Percentiles rank a stretch among this genome's conserved stretches.
These are phyloP conservation scores for Chaetomiaceae sp. DNA, from an alignment of 2,329 filamentous ascomycete species.

Conservation along the genomic window DNA sequence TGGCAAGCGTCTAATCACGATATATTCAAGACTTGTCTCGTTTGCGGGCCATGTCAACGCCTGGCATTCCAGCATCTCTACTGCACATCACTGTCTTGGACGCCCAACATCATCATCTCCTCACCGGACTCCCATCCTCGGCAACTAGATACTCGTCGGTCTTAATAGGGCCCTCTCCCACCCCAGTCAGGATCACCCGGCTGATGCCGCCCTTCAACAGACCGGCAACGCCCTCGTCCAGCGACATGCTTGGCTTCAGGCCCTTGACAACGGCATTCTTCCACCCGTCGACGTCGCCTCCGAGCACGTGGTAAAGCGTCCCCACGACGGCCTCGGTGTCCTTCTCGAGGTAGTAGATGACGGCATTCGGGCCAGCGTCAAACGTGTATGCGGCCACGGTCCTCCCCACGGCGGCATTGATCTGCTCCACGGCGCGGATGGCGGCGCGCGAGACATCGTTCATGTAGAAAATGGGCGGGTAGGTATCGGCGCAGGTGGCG, in stretches of 20 bases:
- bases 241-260: slow-evolving; percentile 49
- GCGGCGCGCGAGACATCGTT: slow-evolving; percentile 89
- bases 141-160: slow-evolving; percentile 73
- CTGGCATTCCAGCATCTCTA: background rate
- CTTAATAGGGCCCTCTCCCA: slow-evolving; percentile 82
- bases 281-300: slow-evolving; percentile 63
- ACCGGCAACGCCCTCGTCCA: slow-evolving; percentile 62
- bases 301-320: slow-evolving; percentile 66
- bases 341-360: slow-evolving; percentile 89
- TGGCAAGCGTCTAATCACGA: background rate
- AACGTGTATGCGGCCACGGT: slow-evolving; percentile 92
- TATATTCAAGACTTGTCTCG: background rate
- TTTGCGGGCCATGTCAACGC: background rate
- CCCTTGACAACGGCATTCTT: slow-evolving; percentile 49
- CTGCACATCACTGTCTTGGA: background rate
- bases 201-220: slow-evolving; percentile 74
- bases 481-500: slow-evolving; percentile 88
- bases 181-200: slow-evolving; percentile 83
- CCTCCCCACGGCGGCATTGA: slow-evolving; percentile 76
- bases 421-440: slow-evolving; percentile 80
- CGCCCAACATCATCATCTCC: slow-evolving; percentile 25
- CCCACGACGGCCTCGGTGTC: slow-evolving; percentile 70
- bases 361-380: slow-evolving; percentile 93
- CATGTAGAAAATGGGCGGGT: slow-evolving; percentile 97
- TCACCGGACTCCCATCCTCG: slow-evolving; percentile 54